Evolutionary conservation across 1,284 basidiomycete species (phyloP).

Genomic region (Ustilago lituana): DNA sequence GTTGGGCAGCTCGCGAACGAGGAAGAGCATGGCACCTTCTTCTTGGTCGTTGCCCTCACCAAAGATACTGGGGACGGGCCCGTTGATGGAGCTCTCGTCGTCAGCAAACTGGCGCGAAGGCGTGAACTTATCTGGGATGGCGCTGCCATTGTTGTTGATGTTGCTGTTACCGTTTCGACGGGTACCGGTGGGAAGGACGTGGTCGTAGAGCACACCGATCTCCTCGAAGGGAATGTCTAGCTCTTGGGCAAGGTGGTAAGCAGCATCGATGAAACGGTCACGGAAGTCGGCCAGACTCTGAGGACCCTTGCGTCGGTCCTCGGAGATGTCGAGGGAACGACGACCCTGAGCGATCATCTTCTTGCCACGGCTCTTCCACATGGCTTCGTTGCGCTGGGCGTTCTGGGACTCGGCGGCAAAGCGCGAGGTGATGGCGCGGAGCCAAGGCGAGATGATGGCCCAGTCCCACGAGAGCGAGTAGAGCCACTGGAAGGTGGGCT

Average conservation of each 20-base stretch:
- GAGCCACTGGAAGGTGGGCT: slow-evolving; percentile 71
- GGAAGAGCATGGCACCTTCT: slow-evolving; percentile 70
- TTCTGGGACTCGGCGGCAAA: slow-evolving; percentile 42
- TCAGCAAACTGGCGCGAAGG: slow-evolving; percentile 48
- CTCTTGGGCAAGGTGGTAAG: slow-evolving; percentile 69
- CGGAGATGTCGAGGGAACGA: slow-evolving; percentile 41
- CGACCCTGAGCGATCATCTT: slow-evolving; percentile 57
- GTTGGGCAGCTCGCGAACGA: slow-evolving; percentile 69
- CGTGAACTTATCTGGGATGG: slow-evolving; percentile 34
- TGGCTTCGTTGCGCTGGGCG: slow-evolving; percentile 46
- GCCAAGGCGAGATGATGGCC: slow-evolving; percentile 69
- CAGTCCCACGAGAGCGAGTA: slow-evolving; percentile 71
- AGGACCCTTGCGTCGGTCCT: slow-evolving; percentile 41
- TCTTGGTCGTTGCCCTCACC: slow-evolving; percentile 63
- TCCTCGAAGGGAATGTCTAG: slow-evolving; percentile 70
- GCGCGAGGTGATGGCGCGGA: slow-evolving; percentile 68
- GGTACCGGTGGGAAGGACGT: slow-evolving; percentile 70
- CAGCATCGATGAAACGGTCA: slow-evolving; percentile 70
- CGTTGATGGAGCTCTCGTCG: slow-evolving; percentile 58
- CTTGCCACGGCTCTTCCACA: slow-evolving; percentile 48
- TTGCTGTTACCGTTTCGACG: slow-evolving; percentile 14
- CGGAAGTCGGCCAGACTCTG: slow-evolving; percentile 68
- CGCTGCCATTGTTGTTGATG: slow-evolving; percentile 13
- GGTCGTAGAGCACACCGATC: slow-evolving; percentile 75
- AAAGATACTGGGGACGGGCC: slow-evolving; percentile 54